These are phyloP conservation scores for Sherardia arvensis DNA, from an alignment of 257 asterid species.

Conservation along the genomic window DNA sequence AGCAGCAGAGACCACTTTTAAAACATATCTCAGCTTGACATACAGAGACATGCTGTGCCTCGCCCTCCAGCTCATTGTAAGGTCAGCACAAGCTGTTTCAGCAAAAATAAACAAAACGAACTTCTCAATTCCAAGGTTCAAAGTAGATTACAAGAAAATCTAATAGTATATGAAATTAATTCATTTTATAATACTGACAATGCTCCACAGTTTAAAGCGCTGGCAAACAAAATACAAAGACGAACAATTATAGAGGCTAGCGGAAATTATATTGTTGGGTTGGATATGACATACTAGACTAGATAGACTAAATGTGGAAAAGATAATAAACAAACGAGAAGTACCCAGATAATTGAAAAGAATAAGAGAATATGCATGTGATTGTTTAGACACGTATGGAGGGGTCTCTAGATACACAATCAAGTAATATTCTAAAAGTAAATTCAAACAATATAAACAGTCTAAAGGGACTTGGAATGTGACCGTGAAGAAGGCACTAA, in stretches of 20 bases:
- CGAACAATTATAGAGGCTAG: not conserved
- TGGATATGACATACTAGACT: not conserved
- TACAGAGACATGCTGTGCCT: constrained; percentile 76
- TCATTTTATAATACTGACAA: not conserved
- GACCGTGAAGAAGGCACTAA: too few species aligned
- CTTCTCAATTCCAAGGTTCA: not conserved
- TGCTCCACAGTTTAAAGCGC: not conserved
- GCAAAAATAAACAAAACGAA: not conserved
- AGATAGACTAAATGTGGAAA: not conserved
- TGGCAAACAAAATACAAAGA: not conserved
- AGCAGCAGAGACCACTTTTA: constrained; percentile 72
- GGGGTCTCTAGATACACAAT: not conserved
- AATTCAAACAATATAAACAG: too few species aligned
- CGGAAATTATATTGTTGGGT: not conserved
- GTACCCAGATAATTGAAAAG: not conserved
- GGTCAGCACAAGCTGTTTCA: constrained; percentile 62
- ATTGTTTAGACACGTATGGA: not conserved
- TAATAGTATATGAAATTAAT: not conserved
- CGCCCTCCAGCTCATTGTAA: constrained; percentile 80
- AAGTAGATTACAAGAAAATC: not conserved
- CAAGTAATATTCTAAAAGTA: not conserved
- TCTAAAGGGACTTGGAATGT: not conserved
- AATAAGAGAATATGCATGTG: not conserved
- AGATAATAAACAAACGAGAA: not conserved
- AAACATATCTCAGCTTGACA: constrained; percentile 78